Conservation (phyloP, 192 early-diverging fungal species). For the Pilobolus umbonatus region DNA sequence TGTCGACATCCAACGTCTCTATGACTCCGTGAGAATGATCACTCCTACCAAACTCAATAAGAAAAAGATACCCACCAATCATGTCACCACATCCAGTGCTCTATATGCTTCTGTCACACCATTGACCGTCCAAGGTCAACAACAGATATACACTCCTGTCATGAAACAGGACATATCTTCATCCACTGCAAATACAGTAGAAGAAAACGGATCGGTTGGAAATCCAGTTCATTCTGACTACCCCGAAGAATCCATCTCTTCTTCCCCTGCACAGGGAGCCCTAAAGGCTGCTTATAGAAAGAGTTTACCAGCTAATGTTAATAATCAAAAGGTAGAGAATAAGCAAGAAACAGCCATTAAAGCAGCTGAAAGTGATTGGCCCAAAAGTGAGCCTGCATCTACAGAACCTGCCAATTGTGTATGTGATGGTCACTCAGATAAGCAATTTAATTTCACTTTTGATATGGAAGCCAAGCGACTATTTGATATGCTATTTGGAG, state of each 20-base stretch:
- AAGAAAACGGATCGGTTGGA: not conserved
- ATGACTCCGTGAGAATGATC: slow-evolving; percentile 4
- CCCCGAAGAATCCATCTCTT: too few species aligned
- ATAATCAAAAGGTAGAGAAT: too few species aligned
- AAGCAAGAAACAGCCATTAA: not conserved
- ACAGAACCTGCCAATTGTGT: too few species aligned
- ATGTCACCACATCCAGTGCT: slow-evolving; percentile 11
- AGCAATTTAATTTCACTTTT: too few species aligned
- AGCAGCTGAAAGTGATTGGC: not conserved
- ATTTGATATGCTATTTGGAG: not conserved
- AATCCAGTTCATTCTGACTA: not conserved
- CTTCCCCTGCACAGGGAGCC: slow-evolving; percentile 20
- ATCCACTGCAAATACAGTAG: not conserved
- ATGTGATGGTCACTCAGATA: too few species aligned
- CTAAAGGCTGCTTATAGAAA: slow-evolving; percentile 39
- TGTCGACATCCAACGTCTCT: slow-evolving; percentile 13
- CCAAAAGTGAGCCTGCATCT: not conserved
- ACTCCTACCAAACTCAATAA: slow-evolving; percentile 2
- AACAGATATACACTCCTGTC: too few species aligned
- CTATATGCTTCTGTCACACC: slow-evolving; percentile 16
- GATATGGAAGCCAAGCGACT: not conserved
- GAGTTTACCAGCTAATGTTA: slow-evolving; percentile 55
- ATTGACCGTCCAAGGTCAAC: slow-evolving; percentile 19
- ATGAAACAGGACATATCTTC: not conserved
- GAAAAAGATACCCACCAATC: slow-evolving; percentile 11